Conservation (phyloP, 306 rosid species). For the Vigna reflexopilosa region DNA sequence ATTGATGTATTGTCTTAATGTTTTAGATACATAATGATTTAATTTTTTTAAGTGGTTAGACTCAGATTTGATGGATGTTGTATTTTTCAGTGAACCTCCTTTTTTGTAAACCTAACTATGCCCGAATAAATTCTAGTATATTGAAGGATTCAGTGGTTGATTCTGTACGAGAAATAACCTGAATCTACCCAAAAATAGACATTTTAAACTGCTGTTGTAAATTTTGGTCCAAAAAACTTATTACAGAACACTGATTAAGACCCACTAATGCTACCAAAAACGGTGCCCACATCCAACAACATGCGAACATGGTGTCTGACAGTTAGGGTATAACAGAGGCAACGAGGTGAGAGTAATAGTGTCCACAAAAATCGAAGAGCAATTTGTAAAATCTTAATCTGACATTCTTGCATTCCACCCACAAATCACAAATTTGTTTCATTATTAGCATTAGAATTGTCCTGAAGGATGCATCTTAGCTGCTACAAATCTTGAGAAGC, state of each 20-base stretch:
- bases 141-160: too few species aligned
- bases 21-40: too few species aligned
- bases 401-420: slow-evolving; percentile 46
- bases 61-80: too few species aligned
- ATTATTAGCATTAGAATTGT: slow-evolving; percentile 44
- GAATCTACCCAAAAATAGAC: background rate
- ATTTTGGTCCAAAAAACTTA: background rate
- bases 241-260: background rate
- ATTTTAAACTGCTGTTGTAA: background rate
- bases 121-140: too few species aligned
- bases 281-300: slow-evolving; percentile 33
- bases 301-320: background rate
- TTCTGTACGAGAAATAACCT: too few species aligned
- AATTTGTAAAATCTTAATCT: slow-evolving; percentile 25
- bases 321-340: slow-evolving; percentile 27
- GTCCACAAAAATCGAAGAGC: slow-evolving; percentile 42
- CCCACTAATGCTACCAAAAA: slow-evolving; percentile 6
- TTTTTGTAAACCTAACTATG: too few species aligned
- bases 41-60: too few species aligned
- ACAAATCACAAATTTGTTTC: slow-evolving; percentile 36
- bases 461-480: slow-evolving; percentile 31
- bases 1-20: too few species aligned
- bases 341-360: slow-evolving; percentile 31
- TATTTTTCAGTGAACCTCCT: too few species aligned
- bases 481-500: slow-evolving; percentile 34